Conservation (phyloP, 2,329 filamentous ascomycete species). For the Helicocarpus griseus region DNA sequence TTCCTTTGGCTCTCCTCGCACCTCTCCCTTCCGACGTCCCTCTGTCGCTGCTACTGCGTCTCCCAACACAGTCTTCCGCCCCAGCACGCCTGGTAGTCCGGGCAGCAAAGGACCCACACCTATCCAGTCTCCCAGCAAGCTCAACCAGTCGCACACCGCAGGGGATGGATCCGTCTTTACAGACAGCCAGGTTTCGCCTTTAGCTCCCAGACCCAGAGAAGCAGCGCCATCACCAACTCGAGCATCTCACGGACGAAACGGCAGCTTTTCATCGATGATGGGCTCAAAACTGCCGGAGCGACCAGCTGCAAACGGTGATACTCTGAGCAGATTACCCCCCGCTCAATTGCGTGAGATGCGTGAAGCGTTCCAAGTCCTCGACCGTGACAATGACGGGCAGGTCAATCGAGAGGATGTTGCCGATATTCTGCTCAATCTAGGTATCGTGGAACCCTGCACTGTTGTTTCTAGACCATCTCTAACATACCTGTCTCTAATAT, state of each 20-base stretch:
- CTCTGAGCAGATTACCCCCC: constrained; percentile 48
- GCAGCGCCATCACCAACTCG: constrained; percentile 32
- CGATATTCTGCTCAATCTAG: constrained; percentile 79
- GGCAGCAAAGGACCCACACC: constrained; percentile 33
- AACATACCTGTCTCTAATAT: constrained; percentile 3
- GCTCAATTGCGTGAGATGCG: constrained; percentile 78
- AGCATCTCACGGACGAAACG: constrained; percentile 19
- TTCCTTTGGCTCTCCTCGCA: constrained; percentile 60
- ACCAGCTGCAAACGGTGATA: constrained; percentile 14
- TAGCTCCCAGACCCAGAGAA: constrained; percentile 29
- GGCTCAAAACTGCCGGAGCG: constrained; percentile 17
- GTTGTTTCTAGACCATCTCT: background rate
- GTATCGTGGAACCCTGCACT: constrained; percentile 32
- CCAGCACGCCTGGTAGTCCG: constrained; percentile 40
- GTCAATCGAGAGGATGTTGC: constrained; percentile 75
- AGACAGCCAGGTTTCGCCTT: constrained; percentile 20
- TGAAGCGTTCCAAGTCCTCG: constrained; percentile 88
- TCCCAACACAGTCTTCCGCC: constrained; percentile 45
- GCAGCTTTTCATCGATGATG: constrained; percentile 20
- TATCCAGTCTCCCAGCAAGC: constrained; percentile 37
- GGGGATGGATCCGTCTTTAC: constrained; percentile 30
- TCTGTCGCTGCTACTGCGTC: constrained; percentile 33
- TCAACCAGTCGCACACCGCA: constrained; percentile 37
- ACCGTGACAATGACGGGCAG: constrained; percentile 75
- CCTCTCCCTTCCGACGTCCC: constrained; percentile 58